phyloP scores from a whole-genome alignment of 306 rosid species.

The Biancaea sappan region DNA sequence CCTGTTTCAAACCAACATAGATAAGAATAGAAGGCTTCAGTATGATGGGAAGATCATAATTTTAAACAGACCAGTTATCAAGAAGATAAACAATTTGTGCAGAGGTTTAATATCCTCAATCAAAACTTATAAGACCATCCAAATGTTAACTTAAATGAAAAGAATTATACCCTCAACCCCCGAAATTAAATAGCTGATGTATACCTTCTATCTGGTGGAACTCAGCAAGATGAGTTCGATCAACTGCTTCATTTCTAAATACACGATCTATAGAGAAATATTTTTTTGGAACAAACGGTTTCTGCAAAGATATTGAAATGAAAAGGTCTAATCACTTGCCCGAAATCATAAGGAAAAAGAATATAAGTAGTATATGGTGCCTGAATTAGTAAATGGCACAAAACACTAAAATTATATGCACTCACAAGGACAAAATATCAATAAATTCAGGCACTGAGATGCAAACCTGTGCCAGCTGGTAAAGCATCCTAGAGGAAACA shows the following conservation, averaged over 20 bases:
- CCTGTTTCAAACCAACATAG: not conserved
- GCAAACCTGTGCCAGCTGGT: slow-evolving; percentile 75
- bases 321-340: not conserved
- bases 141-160: not conserved
- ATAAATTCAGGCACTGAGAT: slow-evolving; percentile 24
- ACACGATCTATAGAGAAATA: slow-evolving; percentile 97
- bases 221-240: slow-evolving; percentile 98
- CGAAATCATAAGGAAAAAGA: not conserved
- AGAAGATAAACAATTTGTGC: slow-evolving; percentile 9
- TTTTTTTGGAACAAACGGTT: slow-evolving; percentile 81
- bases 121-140: not conserved
- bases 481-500: slow-evolving; percentile 93
- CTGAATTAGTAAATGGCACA: slow-evolving; percentile 4
- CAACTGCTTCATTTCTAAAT: slow-evolving; percentile 97
- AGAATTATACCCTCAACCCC: not conserved
- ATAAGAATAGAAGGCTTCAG: not conserved
- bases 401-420: slow-evolving; percentile 18
- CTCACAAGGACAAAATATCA: slow-evolving; percentile 1
- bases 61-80: not conserved
- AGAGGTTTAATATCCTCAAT: not conserved
- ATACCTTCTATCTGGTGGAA: slow-evolving; percentile 99
- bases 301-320: slow-evolving; percentile 51
- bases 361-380: not conserved
- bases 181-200: slow-evolving; percentile 21
- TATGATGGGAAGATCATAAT: not conserved